A percentile compares a stretch with the other conserved stretches of the same genome.
phyloP scores from a whole-genome alignment of 139 green algal species.

The Nannochloris sp. region DNA sequence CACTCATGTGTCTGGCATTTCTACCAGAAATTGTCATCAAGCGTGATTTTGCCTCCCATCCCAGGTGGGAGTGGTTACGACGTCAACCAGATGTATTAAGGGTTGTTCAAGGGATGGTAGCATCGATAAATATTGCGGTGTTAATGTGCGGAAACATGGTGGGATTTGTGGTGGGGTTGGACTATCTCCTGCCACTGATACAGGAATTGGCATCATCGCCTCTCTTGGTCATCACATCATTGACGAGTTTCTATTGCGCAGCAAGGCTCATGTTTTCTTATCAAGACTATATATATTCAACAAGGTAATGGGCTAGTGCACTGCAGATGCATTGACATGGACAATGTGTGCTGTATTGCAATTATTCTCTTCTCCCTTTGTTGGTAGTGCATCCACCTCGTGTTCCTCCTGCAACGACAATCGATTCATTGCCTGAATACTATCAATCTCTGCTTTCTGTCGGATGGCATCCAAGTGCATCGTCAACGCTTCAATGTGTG shows the following conservation, averaged over 20 bases:
- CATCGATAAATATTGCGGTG: constrained; percentile 50
- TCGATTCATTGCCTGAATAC: too few relatives aligned
- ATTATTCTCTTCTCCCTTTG: too few relatives aligned
- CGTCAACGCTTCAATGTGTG: constrained; percentile 4
- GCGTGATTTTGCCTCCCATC: constrained; percentile 2
- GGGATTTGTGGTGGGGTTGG: constrained; percentile 60
- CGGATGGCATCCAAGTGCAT: constrained; percentile 1
- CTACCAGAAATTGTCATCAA: constrained; percentile 56
- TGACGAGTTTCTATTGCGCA: constrained; percentile 56
- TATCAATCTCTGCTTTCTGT: neutral
- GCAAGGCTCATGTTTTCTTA: constrained; percentile 67
- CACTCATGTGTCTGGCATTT: constrained; percentile 63
- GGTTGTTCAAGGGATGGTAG: constrained; percentile 31
- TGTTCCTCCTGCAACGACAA: too few relatives aligned
- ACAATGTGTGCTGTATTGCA: too few relatives aligned
- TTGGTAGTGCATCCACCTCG: too few relatives aligned
- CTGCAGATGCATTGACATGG: neutral
- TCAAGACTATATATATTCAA: neutral
- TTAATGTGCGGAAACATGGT: constrained; percentile 76
- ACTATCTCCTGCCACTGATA: constrained; percentile 13
- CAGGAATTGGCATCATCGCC: constrained; percentile 35
- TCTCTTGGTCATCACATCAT: constrained; percentile 25
- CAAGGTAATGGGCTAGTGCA: neutral
- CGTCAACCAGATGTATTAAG: constrained; percentile 20
- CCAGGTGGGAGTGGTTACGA: neutral